Base-by-base conservation (phyloP, 106 monocot species). In the Triglochin maritima region DNA sequence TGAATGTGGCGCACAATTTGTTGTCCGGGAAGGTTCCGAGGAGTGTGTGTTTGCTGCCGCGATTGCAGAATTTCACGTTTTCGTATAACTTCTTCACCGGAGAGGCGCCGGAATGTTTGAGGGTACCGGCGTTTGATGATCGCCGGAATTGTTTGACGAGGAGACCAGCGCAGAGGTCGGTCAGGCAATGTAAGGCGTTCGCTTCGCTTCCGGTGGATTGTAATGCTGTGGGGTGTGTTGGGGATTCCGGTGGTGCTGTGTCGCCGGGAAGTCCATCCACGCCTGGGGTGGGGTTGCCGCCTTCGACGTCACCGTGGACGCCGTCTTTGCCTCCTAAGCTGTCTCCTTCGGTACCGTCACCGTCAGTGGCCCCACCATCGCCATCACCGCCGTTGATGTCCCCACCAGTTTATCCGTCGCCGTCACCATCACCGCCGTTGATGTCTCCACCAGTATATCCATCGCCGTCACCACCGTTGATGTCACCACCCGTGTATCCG, bases 31-130 rank as follows among this genome's bases (percentile, higher is more conserved):
- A 69, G 69, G 70, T 84, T 9, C 77, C 80, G 3, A 70, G 66
- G 41, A 47, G 45, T 54, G 62, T 80, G 2, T 84, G 84, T 73
- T 4, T 9, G 49, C 73, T 84, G 4, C 62, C 81, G 0, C 15
- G 62, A 6, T 71, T 86, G 46, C 46, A 50, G 62, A 82, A 83
- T 68, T 65, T 86, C 17, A 73, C 80, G 13, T 72, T 74, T 16
- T 77, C 79, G 6, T 47, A 50, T 62, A 86, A 86, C 66, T 86
- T 72, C 83, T 83, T 86, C 78, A 71, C 80, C 46, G 73, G 69
- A 17, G 54, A 70, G 58, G 76, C 79, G 6, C 65, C 45, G 7
- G 49, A 53, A 16, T 86, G 86, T 73, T 54, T 56, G 44, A 53
- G 11, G 5, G 48, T 82, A 17, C 47, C 68, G 12, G 59, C 72